Conservation (phyloP, 495 filamentous ascomycete genomes). For the Hypoxylon subgilvum region DNA sequence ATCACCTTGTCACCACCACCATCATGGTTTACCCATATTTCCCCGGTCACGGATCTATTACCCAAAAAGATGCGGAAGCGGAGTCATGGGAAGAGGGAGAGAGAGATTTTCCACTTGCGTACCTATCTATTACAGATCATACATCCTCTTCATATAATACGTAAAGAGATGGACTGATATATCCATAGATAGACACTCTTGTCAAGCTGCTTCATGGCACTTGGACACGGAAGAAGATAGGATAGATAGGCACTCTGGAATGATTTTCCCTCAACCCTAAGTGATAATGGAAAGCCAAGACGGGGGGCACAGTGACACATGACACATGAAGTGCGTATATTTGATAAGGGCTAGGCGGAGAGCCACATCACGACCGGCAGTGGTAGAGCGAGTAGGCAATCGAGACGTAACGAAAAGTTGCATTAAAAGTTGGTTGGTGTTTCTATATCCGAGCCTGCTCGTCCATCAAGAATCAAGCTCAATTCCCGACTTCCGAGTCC, state of each 20-base stretch:
- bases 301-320: slow-evolving; percentile 19
- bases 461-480: too few species aligned
- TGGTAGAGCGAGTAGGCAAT: slow-evolving; percentile 21
- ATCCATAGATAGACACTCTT: neutral
- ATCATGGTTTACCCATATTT: slow-evolving; percentile 1
- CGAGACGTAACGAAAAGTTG: slow-evolving; percentile 15
- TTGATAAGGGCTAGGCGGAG: too few species aligned
- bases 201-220: slow-evolving; percentile 9
- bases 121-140: neutral
- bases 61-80: slow-evolving; percentile 30
- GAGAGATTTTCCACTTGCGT: slow-evolving; percentile 9
- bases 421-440: slow-evolving; percentile 12
- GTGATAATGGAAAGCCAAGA: slow-evolving; percentile 28
- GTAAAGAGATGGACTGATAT: slow-evolving; percentile 3
- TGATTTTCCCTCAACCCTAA: neutral
- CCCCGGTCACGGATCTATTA: slow-evolving; percentile 28
- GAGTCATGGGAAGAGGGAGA: slow-evolving; percentile 7
- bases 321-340: slow-evolving; percentile 13
- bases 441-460: too few species aligned
- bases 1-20: neutral
- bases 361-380: slow-evolving; percentile 10
- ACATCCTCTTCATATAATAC: neutral
- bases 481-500: slow-evolving; percentile 4
- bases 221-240: neutral
- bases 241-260: slow-evolving; percentile 13